A percentile compares a stretch with the other conserved stretches of the same genome.
Evolutionary conservation across 768 basidiomycete species (phyloP).

Genomic region (Naematelia aurantialba): DNA sequence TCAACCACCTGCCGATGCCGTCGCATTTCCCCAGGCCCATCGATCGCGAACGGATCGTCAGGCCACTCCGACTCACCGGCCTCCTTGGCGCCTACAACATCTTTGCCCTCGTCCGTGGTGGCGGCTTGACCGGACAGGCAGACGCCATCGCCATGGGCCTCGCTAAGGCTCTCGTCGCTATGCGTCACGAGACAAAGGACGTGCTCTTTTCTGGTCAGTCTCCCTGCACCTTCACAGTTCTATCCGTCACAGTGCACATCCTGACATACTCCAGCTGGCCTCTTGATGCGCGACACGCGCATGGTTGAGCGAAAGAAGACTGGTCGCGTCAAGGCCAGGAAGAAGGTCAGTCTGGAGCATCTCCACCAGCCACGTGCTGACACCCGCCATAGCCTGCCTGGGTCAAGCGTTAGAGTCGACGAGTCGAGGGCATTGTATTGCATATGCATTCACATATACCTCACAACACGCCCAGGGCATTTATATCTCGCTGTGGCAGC

Average conservation of each 20-base stretch:
- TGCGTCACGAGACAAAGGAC: constrained; percentile 63
- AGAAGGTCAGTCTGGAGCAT: constrained; percentile 64
- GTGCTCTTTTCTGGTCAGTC: constrained; percentile 70
- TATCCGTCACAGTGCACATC: background rate
- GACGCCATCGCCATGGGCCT: constrained; percentile 66
- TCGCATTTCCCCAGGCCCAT: constrained; percentile 70
- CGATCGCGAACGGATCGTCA: constrained; percentile 75
- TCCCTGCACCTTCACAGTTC: background rate
- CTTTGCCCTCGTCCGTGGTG: constrained; percentile 70
- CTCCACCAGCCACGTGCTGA: constrained; percentile 4
- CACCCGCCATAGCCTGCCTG: constrained; percentile 66
- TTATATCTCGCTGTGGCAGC: too few relatives aligned
- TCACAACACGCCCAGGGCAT: background rate
- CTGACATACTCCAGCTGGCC: constrained; percentile 61
- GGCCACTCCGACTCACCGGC: constrained; percentile 79
- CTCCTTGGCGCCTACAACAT: constrained; percentile 78
- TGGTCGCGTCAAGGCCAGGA: constrained; percentile 83
- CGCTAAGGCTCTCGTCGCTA: constrained; percentile 54
- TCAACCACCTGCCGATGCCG: constrained; percentile 78
- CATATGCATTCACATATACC: background rate
- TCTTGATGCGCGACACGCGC: constrained; percentile 85
- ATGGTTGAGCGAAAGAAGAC: constrained; percentile 99
- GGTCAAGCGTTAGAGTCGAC: constrained; percentile 77
- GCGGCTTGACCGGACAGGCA: constrained; percentile 89
- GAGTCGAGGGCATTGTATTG: background rate